Evolutionary conservation across 192 early-diverging fungal species (phyloP).

Genomic region (Gryganskiella cystojenkinii): DNA sequence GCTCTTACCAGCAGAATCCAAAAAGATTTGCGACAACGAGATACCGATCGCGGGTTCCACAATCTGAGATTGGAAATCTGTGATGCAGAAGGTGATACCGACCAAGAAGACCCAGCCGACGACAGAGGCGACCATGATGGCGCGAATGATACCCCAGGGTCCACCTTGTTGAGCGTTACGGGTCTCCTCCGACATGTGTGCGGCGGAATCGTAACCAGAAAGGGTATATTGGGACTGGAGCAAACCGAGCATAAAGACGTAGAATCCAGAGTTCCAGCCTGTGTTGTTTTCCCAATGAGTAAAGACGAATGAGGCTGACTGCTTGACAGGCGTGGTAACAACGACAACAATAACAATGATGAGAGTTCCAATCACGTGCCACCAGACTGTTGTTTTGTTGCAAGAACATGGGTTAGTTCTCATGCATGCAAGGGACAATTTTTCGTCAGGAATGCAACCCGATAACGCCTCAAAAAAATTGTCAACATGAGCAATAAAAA

Average conservation of each 20-base stretch:
- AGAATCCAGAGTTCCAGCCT: constrained; percentile 58
- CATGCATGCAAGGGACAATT: no score
- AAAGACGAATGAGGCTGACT: constrained; percentile 56
- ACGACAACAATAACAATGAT: constrained; percentile 60
- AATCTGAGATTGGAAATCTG: constrained; percentile 51
- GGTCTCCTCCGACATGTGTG: constrained; percentile 65
- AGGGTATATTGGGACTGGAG: constrained; percentile 66
- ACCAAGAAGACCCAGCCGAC: constrained; percentile 61
- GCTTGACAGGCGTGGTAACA: constrained; percentile 53
- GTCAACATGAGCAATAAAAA: no score
- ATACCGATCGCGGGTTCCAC: constrained; percentile 53
- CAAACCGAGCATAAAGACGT: constrained; percentile 62
- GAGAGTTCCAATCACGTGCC: constrained; percentile 58
- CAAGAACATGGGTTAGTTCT: background rate
- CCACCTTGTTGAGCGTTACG: constrained; percentile 61
- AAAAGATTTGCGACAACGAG: constrained; percentile 56
- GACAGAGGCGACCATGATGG: constrained; percentile 49
- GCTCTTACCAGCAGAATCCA: constrained; percentile 56
- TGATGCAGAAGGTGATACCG: constrained; percentile 57
- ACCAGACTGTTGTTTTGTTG: constrained; percentile 25
- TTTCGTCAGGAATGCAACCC: background rate
- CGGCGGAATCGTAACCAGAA: constrained; percentile 62
- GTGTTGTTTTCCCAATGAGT: constrained; percentile 63
- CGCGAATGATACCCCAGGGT: constrained; percentile 58
- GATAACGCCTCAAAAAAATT: no score